Evolutionary conservation across 176 grass and related monocot species (phyloP), one percentile per base, ranked within the genome.

Genomic region (Tillandsia leiboldiana): DNA sequence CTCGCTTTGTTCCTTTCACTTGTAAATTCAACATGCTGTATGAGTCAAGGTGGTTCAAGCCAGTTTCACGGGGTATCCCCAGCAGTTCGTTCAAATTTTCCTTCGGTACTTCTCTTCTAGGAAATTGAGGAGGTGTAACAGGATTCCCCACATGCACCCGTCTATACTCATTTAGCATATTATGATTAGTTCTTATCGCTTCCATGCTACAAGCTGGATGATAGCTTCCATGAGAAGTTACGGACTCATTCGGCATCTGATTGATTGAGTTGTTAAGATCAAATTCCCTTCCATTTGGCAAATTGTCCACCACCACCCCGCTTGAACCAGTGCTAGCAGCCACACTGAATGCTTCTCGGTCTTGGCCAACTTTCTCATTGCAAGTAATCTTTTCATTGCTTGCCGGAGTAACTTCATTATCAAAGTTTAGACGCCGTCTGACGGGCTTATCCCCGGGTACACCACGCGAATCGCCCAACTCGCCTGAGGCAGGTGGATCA

Each of bases 341-440:
- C 18, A 48, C 12, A 58, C 49, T 12, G 28, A 10, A 15, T 26
- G n/a, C 53, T 29, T 67, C 28, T 1, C 14, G 49, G 61, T 17
- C 54, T 69, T 69, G 42, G 33, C 33, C 4, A 42, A 42, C 33
- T 42, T 42, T 42, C 33, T 42, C 33, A 42, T 6, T 42, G 33
- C 33, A 6, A 42, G 33, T 42, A 77, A 11, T 8, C 50, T 51
- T n/a, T 12, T 12, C 29, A 63, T 49, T 26, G 48, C 18, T 33
- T 29, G n/a, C 17, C n/a, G 33, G 49, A 50, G 52, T 22, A 1
- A 29, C 76, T 56, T 79, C 67, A 3, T 3, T 67, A 71, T 88
- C 77, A 52, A 88, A 87, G 51, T 91, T 81, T 75, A 91, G 78
- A 68, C 84, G 67, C 70, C 71, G 88, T 78, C 78, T 85, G 23